Base-by-base conservation (phyloP, 331 rosid species). In the Pyracantha coccinea region DNA sequence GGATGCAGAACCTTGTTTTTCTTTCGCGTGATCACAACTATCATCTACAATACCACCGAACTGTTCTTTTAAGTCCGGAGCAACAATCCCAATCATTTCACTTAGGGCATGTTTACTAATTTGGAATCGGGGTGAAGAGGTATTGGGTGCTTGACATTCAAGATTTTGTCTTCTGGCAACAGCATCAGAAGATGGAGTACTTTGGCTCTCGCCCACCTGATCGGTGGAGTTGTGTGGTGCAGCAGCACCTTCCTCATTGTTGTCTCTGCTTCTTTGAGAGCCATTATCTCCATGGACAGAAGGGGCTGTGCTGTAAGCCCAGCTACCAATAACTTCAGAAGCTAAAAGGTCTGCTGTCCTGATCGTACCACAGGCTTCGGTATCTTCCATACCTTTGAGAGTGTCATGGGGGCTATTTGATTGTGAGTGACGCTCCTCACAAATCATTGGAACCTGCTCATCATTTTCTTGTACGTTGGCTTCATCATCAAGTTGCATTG, bases 271-370 rank as follows among this genome's bases (percentile, higher is more conserved):
- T 78, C 79, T 53, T 54, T 76, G 89, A 70, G 97, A 86, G 53
- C 84, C 89, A 79, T 89, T 87, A 76, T 89, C 98, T 21, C 86
- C 94, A n/a, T 85, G 86, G 54, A 80, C 63, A 41, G 98, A 93
- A 78, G 97, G 96, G 33, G 87, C 94, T 2, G 97, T 87, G 80
- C 88, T 93, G 80, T 83, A 88, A 68, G 96, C 97, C 97, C 97
- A 95, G 89, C 99, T 95, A 74, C 97, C 97, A 17, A 86, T 91
- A 29, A 85, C 90, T 89, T 95, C 99, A 50, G 97, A 95, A 78
- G 99, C 71, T 80, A 92, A 64, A 85, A 95, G 99, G 85, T 92
- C 97, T 15, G 77, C 82, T 0, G 97, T 90, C 82, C 90, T 79
- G 78, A 92, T 77, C 38, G 87, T 57, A 77, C 85, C 87, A 12